Conservation (phyloP, 2,329 filamentous ascomycete genomes). For the Pezicula neosporulosa region DNA sequence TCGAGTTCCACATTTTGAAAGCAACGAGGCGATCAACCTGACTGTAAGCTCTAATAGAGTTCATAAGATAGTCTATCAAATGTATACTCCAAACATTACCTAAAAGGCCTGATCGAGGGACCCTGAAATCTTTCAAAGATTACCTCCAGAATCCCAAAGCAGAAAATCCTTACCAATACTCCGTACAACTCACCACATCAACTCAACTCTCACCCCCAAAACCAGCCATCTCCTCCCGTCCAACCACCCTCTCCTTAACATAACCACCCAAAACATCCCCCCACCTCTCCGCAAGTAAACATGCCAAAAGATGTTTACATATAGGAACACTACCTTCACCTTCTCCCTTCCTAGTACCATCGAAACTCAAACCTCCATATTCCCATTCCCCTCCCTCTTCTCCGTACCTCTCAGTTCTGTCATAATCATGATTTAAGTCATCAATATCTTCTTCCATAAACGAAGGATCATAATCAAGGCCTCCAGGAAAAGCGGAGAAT, state of each 20-base stretch:
- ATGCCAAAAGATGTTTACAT: slow-evolving; percentile 90
- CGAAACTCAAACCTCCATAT: slow-evolving; percentile 45
- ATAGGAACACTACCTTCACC: slow-evolving; percentile 42
- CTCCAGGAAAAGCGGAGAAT: slow-evolving; percentile 60
- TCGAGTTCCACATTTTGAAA: too few relatives aligned
- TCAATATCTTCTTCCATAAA: slow-evolving; percentile 6
- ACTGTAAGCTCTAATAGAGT: too few relatives aligned
- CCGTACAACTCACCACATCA: not conserved
- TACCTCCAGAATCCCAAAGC: too few relatives aligned
- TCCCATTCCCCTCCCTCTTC: slow-evolving; percentile 14
- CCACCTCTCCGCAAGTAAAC: slow-evolving; percentile 69
- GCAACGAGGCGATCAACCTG: too few relatives aligned
- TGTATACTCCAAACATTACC: too few relatives aligned
- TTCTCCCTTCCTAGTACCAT: slow-evolving; percentile 8
- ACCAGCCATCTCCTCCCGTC: slow-evolving; percentile 68
- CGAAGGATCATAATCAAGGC: slow-evolving; percentile 8
- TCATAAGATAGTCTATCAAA: too few relatives aligned
- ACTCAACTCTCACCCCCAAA: slow-evolving; percentile 39
- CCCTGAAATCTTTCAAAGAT: too few relatives aligned
- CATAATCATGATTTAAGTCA: not conserved
- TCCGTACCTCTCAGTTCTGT: slow-evolving; percentile 1
- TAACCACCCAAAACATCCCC: slow-evolving; percentile 49
- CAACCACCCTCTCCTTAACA: slow-evolving; percentile 51
- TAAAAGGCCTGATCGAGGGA: too few relatives aligned
- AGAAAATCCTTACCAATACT: too few relatives aligned